A percentile compares a stretch with the other conserved stretches of the same genome.
Conservation (phyloP, 2,329 filamentous ascomycete species). For the Dactylella cylindrospora region DNA sequence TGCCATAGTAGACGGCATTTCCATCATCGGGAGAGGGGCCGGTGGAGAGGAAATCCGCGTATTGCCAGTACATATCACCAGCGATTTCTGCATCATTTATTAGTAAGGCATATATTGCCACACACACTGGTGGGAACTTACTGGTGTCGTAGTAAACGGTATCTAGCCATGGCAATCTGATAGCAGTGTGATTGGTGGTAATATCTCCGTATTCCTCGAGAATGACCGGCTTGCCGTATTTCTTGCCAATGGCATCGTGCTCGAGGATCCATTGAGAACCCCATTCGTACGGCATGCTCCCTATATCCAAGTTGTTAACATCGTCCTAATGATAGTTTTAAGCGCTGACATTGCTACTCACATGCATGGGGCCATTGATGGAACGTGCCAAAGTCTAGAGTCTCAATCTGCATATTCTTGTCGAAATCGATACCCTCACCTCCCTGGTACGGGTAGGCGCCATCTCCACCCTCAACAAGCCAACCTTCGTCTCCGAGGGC, state of each 20-base stretch:
- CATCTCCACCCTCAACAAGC: slow-evolving; percentile 57
- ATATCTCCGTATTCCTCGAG: slow-evolving; percentile 52
- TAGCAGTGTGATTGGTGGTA: slow-evolving; percentile 21
- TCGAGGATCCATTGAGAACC: slow-evolving; percentile 55
- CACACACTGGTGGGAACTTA: not conserved
- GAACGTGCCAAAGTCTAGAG: slow-evolving; percentile 61
- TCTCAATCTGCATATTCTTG: slow-evolving; percentile 58
- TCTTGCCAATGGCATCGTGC: slow-evolving; percentile 53
- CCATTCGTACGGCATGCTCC: slow-evolving; percentile 52
- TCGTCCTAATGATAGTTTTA: slow-evolving; percentile 38
- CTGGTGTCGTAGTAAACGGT: slow-evolving; percentile 51
- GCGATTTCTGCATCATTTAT: slow-evolving; percentile 46
- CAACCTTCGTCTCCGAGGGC: slow-evolving; percentile 62
- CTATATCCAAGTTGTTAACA: slow-evolving; percentile 49
- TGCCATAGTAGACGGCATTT: slow-evolving; percentile 38
- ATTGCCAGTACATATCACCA: slow-evolving; percentile 54
- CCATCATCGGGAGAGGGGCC: slow-evolving; percentile 34
- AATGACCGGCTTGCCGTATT: slow-evolving; percentile 53
- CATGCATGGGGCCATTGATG: slow-evolving; percentile 55
- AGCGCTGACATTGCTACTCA: slow-evolving; percentile 35
- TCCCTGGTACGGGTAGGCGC: slow-evolving; percentile 58
- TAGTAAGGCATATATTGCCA: not conserved
- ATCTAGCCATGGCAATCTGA: slow-evolving; percentile 51
- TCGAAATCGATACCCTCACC: slow-evolving; percentile 59
- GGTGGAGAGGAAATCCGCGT: slow-evolving; percentile 29